Base-by-base conservation (phyloP, 1,284 basidiomycete genomes). In the Austroboletus olivaceoglutinosus region DNA sequence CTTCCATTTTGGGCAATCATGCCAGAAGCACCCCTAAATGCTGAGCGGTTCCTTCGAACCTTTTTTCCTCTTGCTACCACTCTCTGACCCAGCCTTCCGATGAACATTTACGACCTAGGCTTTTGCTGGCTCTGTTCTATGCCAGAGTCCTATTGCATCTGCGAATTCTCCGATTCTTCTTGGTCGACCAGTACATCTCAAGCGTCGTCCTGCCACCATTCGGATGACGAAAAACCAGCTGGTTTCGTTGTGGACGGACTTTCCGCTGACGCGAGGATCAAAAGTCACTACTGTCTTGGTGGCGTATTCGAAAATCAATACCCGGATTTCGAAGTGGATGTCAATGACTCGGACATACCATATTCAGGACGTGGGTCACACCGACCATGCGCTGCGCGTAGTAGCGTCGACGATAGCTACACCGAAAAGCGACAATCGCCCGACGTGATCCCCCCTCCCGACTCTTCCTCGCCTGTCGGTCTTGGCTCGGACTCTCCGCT, bases 381-480 rank as follows among this genome's bases (percentile, higher is more conserved):
- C 31, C 43, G 21, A 19, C 36, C 16, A 2, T 33, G 31, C 13
- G 8, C 31, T 31, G 3, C 30, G 19, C n/a, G 23, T 43, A 8
- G 27, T 29, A 29, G 27, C 27, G n/a, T n/a, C n/a, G 11, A 41
- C 4, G 39, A 27, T 25, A 41, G 5, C 19, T 7, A 43, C 18
- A 18, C 13, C 33, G 43, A 46, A 29, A 31, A 30, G n/a, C 54
- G 52, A 47, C 41, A 47, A 18, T 54, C 55, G 0, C 52, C 62
- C 12, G 23, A 31, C 13, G n/a, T 36, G 37, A 38, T 33, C 1
- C 51, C 37, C n/a, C 61, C 62, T 47, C 64, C 58, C 12, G 51
- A 54, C 9, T 67, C 62, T 6, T 63, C 64, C 12, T 67, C 62
- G 3, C 60, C 62, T 36, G 15, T 45, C 10, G 16, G 41, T 3